Evolutionary conservation across 2,329 filamentous ascomycete genomes (phyloP).

Genomic region (Ophiostoma ulmi): DNA sequence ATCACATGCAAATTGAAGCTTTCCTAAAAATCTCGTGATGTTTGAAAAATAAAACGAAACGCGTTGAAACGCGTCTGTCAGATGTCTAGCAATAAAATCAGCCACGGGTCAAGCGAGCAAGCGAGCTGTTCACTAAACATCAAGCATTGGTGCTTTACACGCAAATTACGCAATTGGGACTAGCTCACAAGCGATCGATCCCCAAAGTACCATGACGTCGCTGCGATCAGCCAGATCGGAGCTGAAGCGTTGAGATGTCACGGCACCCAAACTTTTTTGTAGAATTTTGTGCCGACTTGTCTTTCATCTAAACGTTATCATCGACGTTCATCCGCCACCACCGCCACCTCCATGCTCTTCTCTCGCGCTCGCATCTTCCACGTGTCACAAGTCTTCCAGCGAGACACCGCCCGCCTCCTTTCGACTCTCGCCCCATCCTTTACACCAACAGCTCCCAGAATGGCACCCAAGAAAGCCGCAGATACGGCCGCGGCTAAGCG

Average conservation of each 20-base stretch:
- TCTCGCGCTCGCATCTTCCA: not conserved
- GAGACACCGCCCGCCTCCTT: not conserved
- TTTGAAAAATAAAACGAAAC: not conserved
- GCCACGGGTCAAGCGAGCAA: too few relatives aligned
- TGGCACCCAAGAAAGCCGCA: not conserved
- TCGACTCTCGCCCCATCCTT: not conserved
- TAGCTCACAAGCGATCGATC: not conserved
- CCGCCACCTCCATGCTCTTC: not conserved
- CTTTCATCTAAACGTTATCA: not conserved
- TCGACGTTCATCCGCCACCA: not conserved
- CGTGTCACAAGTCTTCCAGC: not conserved
- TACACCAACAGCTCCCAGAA: not conserved
- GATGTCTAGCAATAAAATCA: not conserved
- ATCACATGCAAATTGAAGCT: too few relatives aligned
- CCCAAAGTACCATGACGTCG: conserved; percentile 9
- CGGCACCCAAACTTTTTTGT: not conserved
- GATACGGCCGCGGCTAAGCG: conserved; percentile 2
- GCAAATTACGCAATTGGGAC: not conserved
- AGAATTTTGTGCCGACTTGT: too few relatives aligned
- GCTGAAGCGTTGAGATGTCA: not conserved
- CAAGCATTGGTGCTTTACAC: not conserved
- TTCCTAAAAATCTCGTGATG: not conserved
- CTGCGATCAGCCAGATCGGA: not conserved
- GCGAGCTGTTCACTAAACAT: not conserved
- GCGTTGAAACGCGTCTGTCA: not conserved